Percentiles rank a stretch among this genome's conserved stretches.
Evolutionary conservation across 1,284 basidiomycete genomes (phyloP).

Genomic region (Rhodotorula sp.): DNA sequence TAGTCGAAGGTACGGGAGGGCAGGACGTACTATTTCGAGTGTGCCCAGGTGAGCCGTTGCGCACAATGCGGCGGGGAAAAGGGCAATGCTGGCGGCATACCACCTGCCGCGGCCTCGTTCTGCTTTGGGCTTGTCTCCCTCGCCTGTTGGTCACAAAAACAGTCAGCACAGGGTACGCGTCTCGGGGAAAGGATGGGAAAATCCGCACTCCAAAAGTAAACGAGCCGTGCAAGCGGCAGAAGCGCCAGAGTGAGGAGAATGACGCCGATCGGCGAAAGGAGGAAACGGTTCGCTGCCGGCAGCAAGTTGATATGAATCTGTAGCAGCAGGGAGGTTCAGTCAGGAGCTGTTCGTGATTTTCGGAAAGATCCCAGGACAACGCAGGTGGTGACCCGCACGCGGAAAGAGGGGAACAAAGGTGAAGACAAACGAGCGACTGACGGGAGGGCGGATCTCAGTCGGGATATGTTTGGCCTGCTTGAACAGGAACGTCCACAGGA

Average conservation of each 20-base stretch:
- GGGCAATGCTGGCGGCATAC: slow-evolving; percentile 25
- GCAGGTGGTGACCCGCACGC: too few species aligned
- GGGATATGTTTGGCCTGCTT: slow-evolving; percentile 40
- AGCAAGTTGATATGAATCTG: slow-evolving; percentile 44
- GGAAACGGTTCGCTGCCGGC: slow-evolving; percentile 24
- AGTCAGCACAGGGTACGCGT: not conserved
- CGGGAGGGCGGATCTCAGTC: slow-evolving; percentile 31
- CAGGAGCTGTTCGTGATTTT: not conserved
- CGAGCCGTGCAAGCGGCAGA: slow-evolving; percentile 29
- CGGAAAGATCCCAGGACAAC: too few species aligned
- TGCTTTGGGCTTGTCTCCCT: slow-evolving; percentile 18
- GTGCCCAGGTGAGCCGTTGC: slow-evolving; percentile 23
- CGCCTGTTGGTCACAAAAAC: not conserved
- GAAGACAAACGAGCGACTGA: slow-evolving; percentile 6
- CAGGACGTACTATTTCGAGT: slow-evolving; percentile 13
- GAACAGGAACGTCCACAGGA: slow-evolving; percentile 41
- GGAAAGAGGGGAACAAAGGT: not conserved
- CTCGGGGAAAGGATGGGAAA: not conserved
- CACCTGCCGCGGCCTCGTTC: slow-evolving; percentile 18
- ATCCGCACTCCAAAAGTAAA: slow-evolving; percentile 25
- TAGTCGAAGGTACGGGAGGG: not conserved
- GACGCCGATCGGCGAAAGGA: slow-evolving; percentile 33
- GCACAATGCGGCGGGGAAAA: slow-evolving; percentile 29
- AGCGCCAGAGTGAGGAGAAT: slow-evolving; percentile 35
- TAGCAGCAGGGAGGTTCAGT: not conserved